Percentiles rank a stretch among this genome's conserved stretches.
These are phyloP conservation scores for Boletus fagicola DNA, from an alignment of 768 basidiomycete genomes.

Conservation along the genomic window DNA sequence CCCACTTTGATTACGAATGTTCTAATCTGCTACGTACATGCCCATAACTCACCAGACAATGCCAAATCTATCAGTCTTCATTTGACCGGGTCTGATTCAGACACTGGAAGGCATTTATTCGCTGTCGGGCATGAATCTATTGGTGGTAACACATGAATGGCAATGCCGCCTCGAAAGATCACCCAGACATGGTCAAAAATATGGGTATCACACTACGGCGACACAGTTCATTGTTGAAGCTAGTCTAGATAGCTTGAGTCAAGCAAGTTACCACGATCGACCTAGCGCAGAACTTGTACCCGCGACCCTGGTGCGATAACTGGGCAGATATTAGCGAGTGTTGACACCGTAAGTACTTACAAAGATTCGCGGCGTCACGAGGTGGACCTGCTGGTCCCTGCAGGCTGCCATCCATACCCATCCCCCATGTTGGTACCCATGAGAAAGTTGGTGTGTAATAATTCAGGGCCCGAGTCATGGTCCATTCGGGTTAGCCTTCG, in stretches of 20 bases:
- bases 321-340: neutral
- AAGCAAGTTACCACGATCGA: neutral
- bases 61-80: neutral
- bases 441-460: constrained; percentile 9
- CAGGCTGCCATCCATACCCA: neutral
- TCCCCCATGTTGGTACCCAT: neutral
- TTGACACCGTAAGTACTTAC: neutral
- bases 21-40: neutral
- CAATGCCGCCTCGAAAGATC: neutral
- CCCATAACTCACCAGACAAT: neutral
- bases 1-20: neutral
- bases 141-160: neutral
- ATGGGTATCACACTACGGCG: neutral
- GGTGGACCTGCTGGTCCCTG: neutral
- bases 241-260: neutral
- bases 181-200: neutral
- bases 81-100: neutral
- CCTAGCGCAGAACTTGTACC: neutral
- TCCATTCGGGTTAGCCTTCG: neutral
- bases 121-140: neutral
- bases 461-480: neutral
- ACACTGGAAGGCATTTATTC: neutral
- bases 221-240: neutral
- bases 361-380: neutral
- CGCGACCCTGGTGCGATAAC: neutral